Percentiles rank a stretch among this genome's conserved stretches.
phyloP scores from a whole-genome alignment of 768 basidiomycete genomes.

The Phlebiopsis gigantea region DNA sequence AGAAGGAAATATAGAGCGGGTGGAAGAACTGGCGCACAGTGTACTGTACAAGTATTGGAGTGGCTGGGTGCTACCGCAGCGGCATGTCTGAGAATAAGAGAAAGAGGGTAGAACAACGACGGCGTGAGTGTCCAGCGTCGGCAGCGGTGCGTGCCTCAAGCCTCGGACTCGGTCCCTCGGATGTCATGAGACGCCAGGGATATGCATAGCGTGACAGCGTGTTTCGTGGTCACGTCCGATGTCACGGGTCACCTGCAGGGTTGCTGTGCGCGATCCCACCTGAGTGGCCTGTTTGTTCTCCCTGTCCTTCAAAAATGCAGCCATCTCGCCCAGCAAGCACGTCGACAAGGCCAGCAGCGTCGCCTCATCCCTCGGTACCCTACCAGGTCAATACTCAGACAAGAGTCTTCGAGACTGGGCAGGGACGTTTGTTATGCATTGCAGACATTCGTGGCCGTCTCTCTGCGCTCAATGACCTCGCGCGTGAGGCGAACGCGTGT shows the following conservation, averaged over 20 bases:
- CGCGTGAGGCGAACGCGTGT: slow-evolving; percentile 80
- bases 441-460: slow-evolving; percentile 91
- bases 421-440: slow-evolving; percentile 88
- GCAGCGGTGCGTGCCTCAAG: background rate
- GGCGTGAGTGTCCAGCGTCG: background rate
- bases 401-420: slow-evolving; percentile 70
- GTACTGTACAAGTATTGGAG: background rate
- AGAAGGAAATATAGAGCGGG: background rate
- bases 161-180: background rate
- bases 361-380: slow-evolving; percentile 46
- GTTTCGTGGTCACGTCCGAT: background rate
- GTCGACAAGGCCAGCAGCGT: slow-evolving; percentile 51
- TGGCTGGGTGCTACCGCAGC: background rate
- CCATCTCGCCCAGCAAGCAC: slow-evolving; percentile 56
- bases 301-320: slow-evolving; percentile 39
- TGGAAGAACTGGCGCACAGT: background rate
- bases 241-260: slow-evolving; percentile 7
- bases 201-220: background rate
- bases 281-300: background rate
- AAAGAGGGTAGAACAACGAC: background rate
- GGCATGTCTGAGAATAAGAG: background rate
- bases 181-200: background rate
- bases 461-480: slow-evolving; percentile 85
- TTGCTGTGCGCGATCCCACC: slow-evolving; percentile 1
- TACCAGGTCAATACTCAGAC: slow-evolving; percentile 68